A percentile compares a stretch with the other conserved stretches of the same genome.
Evolutionary conservation across 176 grass and related monocot genomes (phyloP).

Genomic region (Juncus inflexus): DNA sequence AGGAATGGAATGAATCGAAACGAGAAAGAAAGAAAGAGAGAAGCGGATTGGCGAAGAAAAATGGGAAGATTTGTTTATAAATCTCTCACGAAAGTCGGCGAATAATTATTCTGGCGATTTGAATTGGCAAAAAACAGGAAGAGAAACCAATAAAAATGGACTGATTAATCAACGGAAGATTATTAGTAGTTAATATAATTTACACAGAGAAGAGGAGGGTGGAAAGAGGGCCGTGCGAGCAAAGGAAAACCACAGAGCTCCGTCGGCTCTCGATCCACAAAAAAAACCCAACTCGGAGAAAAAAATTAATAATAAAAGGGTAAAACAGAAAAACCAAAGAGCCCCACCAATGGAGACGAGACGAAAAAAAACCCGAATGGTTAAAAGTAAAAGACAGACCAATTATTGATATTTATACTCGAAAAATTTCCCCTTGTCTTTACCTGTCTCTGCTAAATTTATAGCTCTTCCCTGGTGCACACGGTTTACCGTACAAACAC

Average conservation of each 20-base stretch:
- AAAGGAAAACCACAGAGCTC: slow-evolving; percentile 38
- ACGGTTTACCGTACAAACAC: not conserved
- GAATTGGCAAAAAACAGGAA: slow-evolving; percentile 26
- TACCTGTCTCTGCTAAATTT: not conserved
- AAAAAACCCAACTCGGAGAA: not conserved
- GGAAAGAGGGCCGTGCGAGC: slow-evolving; percentile 16
- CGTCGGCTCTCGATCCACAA: slow-evolving; percentile 29
- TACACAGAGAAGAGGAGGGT: not conserved
- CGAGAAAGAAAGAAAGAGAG: slow-evolving; percentile 9
- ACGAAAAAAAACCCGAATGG: not conserved
- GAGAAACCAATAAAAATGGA: slow-evolving; percentile 17
- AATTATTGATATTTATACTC: not conserved
- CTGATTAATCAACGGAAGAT: not conserved
- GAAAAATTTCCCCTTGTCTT: not conserved
- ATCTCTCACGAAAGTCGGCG: not conserved
- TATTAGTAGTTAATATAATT: slow-evolving; percentile 14
- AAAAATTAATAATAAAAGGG: slow-evolving; percentile 13
- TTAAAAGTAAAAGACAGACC: slow-evolving; percentile 8
- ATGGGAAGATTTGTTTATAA: slow-evolving; percentile 22
- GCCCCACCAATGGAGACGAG: slow-evolving; percentile 20
- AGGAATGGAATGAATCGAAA: not conserved
- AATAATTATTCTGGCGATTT: slow-evolving; percentile 18
- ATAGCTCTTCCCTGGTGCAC: not conserved
- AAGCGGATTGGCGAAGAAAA: slow-evolving; percentile 23
- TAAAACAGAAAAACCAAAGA: not conserved